phyloP scores from a whole-genome alignment of 352 stramenopile genomes.

The Phytophthora litchii region DNA sequence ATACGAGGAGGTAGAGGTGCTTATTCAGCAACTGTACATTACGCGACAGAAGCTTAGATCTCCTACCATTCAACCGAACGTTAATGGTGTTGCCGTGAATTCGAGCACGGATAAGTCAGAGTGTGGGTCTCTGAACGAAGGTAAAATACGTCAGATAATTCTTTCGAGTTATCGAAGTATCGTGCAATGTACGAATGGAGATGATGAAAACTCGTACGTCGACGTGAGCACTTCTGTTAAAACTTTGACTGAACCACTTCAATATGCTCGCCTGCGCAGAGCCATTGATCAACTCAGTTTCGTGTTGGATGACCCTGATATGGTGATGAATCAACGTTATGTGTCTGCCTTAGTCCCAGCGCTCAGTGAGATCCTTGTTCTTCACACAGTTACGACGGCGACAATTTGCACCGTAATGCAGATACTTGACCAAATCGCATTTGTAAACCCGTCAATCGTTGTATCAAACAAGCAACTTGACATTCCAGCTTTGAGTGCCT shows the following conservation, averaged over 20 bases:
- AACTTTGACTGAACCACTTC: conserved; percentile 11
- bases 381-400: conserved; percentile 27
- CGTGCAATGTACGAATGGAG: conserved; percentile 19
- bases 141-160: conserved; percentile 21
- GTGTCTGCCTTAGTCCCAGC: conserved; percentile 18
- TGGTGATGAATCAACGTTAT: conserved; percentile 19
- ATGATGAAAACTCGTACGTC: conserved; percentile 10
- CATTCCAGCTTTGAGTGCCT: conserved; percentile 25
- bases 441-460: conserved; percentile 28
- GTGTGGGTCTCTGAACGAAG: conserved; percentile 7
- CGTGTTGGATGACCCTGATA: conserved; percentile 29
- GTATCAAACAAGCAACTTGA: conserved; percentile 15
- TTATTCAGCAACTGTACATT: conserved; percentile 39
- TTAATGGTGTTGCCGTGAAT: background rate
- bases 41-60: conserved; percentile 13
- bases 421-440: conserved; percentile 30
- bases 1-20: conserved; percentile 27
- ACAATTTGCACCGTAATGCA: conserved; percentile 33
- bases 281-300: conserved; percentile 27
- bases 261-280: conserved; percentile 21
- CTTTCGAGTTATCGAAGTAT: conserved; percentile 18
- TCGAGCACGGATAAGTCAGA: background rate
- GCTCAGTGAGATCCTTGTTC: conserved; percentile 29
- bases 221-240: conserved; percentile 27
- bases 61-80: background rate